Conservation (phyloP, 1,284 basidiomycete genomes). For the Apiotrichum domesticum region DNA sequence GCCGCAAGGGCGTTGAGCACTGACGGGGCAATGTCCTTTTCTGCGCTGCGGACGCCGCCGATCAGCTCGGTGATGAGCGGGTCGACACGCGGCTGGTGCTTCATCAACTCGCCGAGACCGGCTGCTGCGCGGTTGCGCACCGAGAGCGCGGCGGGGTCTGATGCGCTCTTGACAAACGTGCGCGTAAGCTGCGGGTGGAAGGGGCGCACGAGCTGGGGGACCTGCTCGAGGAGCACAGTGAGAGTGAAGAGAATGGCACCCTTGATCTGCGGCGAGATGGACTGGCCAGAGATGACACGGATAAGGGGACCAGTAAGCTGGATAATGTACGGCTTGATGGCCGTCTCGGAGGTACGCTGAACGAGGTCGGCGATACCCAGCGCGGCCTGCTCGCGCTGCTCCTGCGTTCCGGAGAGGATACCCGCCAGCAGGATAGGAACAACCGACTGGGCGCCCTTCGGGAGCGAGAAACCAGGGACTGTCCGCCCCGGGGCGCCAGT, state of each 20-base stretch:
- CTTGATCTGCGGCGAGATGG: conserved; percentile 86
- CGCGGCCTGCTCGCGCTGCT: conserved; percentile 77
- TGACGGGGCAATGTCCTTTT: conserved; percentile 69
- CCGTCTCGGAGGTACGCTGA: conserved; percentile 76
- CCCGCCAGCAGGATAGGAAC: conserved; percentile 88
- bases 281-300: conserved; percentile 79
- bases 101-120: conserved; percentile 89
- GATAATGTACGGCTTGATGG: conserved; percentile 94
- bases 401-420: conserved; percentile 51
- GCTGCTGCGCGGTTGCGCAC: conserved; percentile 77
- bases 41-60: conserved; percentile 52
- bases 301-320: conserved; percentile 95
- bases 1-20: conserved; percentile 69
- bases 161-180: conserved; percentile 90
- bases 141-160: conserved; percentile 69
- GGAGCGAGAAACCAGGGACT: conserved; percentile 82
- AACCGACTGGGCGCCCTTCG: conserved; percentile 81
- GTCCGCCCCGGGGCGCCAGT: conserved; percentile 70
- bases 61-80: conserved; percentile 78
- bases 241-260: conserved; percentile 78
- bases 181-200: conserved; percentile 98
- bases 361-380: conserved; percentile 92
- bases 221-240: conserved; percentile 70
- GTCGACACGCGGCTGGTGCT: conserved; percentile 60
- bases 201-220: conserved; percentile 86